These are phyloP conservation scores for Komagataella ulmi DNA, from an alignment of 805 yeast species.

Conservation along the genomic window DNA sequence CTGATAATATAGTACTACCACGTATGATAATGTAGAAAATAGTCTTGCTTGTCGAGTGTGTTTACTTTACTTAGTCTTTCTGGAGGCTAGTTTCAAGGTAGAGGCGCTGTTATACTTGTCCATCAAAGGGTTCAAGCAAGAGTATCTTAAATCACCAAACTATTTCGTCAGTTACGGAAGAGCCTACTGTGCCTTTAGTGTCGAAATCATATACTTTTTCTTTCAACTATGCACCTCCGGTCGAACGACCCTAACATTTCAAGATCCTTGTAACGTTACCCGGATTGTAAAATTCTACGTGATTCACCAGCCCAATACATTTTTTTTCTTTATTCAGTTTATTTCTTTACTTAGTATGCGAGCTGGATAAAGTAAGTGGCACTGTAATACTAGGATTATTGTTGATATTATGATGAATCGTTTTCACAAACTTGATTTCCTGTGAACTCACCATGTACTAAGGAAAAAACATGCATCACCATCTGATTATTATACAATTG, in stretches of 20 bases:
- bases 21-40: neutral
- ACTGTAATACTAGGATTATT: neutral
- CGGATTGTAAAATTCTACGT: neutral
- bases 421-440: conserved; percentile 12
- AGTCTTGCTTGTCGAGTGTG: neutral
- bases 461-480: conserved; percentile 94
- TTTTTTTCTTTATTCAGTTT: neutral
- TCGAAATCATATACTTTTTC: neutral
- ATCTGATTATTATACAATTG: conserved; percentile 64
- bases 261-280: neutral
- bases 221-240: neutral
- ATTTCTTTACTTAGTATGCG: neutral
- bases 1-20: neutral
- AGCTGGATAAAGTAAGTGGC: neutral
- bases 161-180: no score
- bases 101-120: no score
- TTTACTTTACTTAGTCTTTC: neutral
- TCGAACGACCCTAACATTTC: neutral
- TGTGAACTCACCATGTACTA: conserved; percentile 59
- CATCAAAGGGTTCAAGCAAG: no score
- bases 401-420: neutral
- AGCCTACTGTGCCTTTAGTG: no score
- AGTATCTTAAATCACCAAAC: no score
- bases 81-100: no score
- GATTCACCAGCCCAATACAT: neutral